Base-by-base conservation (phyloP, 495 filamentous ascomycete genomes). In the Penicillium longicatenatum region DNA sequence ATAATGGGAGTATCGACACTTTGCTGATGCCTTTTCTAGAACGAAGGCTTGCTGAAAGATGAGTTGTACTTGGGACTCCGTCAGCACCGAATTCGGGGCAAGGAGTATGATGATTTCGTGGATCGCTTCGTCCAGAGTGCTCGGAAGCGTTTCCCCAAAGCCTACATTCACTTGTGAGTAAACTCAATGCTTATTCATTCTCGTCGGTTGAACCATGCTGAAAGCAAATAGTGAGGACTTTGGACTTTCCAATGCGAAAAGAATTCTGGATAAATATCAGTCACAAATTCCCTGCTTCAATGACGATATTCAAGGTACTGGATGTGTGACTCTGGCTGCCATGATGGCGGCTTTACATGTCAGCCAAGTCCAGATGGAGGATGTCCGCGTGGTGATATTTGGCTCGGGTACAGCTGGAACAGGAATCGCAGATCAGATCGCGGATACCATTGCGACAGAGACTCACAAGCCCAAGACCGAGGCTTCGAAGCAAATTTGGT, bases 281-380 rank as follows among this genome's bases (percentile, higher is more conserved):
- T 75, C 85, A 0, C 57, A 87, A 20, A 85, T 95, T 6, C 77
- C 92, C 0, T 96, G 91, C 68, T 94, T 96, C 79, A 96, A 96
- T 58, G 92, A 96, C 52, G 92, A 96, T 71, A 86, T 96, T 1
- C 92, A 96, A 68, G 92, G 92, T 3, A 96, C 92, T 1, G 92
- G 92, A 0, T 90, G 88, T 35, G 90, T 96, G 3, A 95, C 92
- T 0, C 75, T 96, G 4, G 92, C 91, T 0, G 91, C 87, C 0
- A 86, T 96, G 57, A 83, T 89, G 71, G 82, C 89, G 1, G 90
- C 79, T 2, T 71, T 91, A 12, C 81, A 90, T 52, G 84, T 95
- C 17, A 84, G 81, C 51, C 81, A 87, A 6, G 69, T 88, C 50
- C 83, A 87, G 52, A 69, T 93, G 26, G 71, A 72, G 31, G 90